Evolutionary conservation across 805 yeast species (phyloP), one percentile per base, ranked within the genome.

Genomic region (Ogataea nakhonphanomensis): DNA sequence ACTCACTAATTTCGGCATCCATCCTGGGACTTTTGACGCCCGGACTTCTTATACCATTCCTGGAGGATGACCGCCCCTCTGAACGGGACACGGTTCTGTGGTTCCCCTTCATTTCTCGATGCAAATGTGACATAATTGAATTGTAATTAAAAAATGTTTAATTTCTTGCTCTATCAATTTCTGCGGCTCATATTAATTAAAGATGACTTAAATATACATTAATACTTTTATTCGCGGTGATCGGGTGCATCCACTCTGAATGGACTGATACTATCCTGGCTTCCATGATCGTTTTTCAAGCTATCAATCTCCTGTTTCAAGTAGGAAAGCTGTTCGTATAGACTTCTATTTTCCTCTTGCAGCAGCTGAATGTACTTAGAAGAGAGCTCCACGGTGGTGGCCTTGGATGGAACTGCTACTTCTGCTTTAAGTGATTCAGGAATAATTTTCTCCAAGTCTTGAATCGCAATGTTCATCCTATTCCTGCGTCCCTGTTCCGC

Each of bases 401-500:
- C 98, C 57, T 91, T 91, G 21, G 95, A 82, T 1, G 95, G 95
- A 25, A 85, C 81, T 3, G 77, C 74, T 10, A 76, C 71, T 25
- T 76, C 82, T 41, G 73, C 77, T 28, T 64, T 65, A 52, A 78
- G 66, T 17, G 61, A 60, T 5, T 79, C 76, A 0, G 95, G 95
- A 15, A 91, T 72, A 46, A 88, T 63, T 8, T 68, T 53, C 7
- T 82, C 81, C 43, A 91, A 67, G 30, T 86, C 95, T 31, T 78
- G 78, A 23, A 91, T 79, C 0, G 97, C 98, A 41, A 70, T 66
- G 60, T 93, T 93, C 81, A 91, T 84, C 47, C 99, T 71, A 60
- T 91, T 90, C 52, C 99, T 75, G 38, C 99, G 73, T 11, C 96
- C 98, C 62, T 93, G 97, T 64, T 91, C 99, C 0, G 99, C 98